Evolutionary conservation across 352 stramenopile genomes (phyloP).

Genomic region (Pythium insidiosum): DNA sequence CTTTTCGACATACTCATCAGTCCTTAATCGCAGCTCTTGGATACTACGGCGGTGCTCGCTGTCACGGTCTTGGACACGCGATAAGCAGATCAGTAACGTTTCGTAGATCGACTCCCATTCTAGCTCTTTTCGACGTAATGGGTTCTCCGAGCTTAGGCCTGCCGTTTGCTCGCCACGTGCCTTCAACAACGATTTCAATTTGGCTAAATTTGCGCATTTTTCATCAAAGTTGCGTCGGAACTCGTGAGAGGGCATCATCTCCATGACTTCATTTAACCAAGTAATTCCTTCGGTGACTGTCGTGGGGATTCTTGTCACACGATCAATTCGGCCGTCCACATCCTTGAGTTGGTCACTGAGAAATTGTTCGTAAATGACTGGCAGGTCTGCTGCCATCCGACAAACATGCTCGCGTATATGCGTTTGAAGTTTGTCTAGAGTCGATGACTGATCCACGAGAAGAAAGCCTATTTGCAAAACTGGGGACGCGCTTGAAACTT

Average conservation of each 20-base stretch:
- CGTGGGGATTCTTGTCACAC: conserved; percentile 50
- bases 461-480: conserved; percentile 42
- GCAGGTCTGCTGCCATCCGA: conserved; percentile 33
- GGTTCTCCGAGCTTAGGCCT: too few relatives aligned
- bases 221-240: conserved; percentile 41
- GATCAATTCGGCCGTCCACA: conserved; percentile 43
- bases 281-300: conserved; percentile 32
- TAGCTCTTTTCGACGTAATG: conserved; percentile 33
- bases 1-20: conserved; percentile 26
- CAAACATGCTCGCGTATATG: conserved; percentile 24
- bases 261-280: conserved; percentile 41
- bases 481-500: conserved; percentile 17
- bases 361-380: conserved; percentile 42
- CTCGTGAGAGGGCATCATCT: conserved; percentile 42
- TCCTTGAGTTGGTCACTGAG: conserved; percentile 34
- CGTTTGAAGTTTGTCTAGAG: conserved; percentile 24
- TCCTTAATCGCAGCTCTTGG: conserved; percentile 33
- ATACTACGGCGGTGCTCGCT: conserved; percentile 57
- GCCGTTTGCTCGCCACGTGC: too few relatives aligned
- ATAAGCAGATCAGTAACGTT: conserved; percentile 46
- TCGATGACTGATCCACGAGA: conserved; percentile 38
- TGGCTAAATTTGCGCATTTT: conserved; percentile 42
- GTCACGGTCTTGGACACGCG: conserved; percentile 46
- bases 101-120: conserved; percentile 61
- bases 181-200: conserved; percentile 32